phyloP scores from a whole-genome alignment of 2,329 filamentous ascomycete genomes.

The Colletotrichum spaethianum region DNA sequence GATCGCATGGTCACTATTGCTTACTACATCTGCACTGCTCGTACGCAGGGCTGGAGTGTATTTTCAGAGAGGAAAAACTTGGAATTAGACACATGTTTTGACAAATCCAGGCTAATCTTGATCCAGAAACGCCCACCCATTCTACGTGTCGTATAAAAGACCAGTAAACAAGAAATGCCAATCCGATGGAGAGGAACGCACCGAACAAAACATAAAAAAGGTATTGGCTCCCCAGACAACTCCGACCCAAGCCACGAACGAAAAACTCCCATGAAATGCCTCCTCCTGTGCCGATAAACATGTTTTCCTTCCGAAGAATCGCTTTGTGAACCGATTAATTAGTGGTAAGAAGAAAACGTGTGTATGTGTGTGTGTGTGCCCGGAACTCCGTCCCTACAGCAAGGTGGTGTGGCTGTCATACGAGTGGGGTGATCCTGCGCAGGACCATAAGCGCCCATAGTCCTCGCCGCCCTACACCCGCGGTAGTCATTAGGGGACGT shows the following conservation, averaged over 20 bases:
- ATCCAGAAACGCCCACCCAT: not conserved
- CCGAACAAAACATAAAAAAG: not conserved
- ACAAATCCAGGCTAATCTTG: not conserved
- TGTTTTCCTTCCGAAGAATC: not conserved
- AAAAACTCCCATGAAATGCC: constrained; percentile 14
- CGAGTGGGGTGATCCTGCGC: not conserved
- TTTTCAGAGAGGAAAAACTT: not conserved
- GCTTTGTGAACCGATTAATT: not conserved
- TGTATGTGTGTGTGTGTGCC: not conserved
- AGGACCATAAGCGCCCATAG: not conserved
- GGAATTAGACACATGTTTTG: not conserved
- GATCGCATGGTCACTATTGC: not conserved
- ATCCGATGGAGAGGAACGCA: not conserved
- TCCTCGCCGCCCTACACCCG: not conserved
- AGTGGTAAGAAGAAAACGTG: not conserved
- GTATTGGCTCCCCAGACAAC: constrained; percentile 5
- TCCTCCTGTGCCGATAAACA: not conserved
- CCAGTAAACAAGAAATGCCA: not conserved
- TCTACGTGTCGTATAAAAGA: not conserved
- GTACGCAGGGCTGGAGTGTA: not conserved
- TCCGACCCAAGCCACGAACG: not conserved
- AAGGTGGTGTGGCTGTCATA: constrained; percentile 4
- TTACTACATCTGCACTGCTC: not conserved
- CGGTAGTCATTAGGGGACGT: too few relatives aligned
- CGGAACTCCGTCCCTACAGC: not conserved